These are phyloP conservation scores for Trichoderma lentiforme DNA, from an alignment of 2,329 filamentous ascomycete genomes.

Conservation along the genomic window DNA sequence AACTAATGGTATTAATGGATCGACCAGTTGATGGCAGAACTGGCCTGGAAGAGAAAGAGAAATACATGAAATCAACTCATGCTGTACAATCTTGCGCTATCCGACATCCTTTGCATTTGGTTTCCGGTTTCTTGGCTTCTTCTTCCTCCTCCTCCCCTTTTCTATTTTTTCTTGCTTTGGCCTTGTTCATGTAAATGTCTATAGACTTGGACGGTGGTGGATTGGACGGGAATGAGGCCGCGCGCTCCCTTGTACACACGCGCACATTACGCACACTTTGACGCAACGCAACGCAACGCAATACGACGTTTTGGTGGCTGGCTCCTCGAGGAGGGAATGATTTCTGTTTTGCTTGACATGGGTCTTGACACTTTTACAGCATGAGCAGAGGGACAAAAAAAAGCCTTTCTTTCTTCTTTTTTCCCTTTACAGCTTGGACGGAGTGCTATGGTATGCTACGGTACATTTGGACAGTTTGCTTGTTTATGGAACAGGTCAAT, in stretches of 20 bases:
- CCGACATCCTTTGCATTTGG: neutral
- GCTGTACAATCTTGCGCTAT: slow-evolving; percentile 10
- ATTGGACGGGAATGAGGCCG: neutral
- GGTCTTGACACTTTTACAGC: neutral
- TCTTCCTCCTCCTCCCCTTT: neutral
- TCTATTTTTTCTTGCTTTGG: neutral
- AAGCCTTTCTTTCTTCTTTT: neutral
- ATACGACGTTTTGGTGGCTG: slow-evolving; percentile 2
- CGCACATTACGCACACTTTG: slow-evolving; percentile 3
- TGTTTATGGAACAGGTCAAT: neutral
- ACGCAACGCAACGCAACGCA: slow-evolving; percentile 7
- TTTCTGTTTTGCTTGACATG: neutral
- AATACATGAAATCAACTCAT: neutral
- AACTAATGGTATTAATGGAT: slow-evolving; percentile 32
- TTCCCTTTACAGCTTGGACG: neutral
- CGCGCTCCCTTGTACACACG: slow-evolving; percentile 12
- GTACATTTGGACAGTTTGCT: slow-evolving; percentile 13
- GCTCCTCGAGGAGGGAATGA: neutral
- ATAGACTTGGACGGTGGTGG: slow-evolving; percentile 5
- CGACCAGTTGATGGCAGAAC: slow-evolving; percentile 4
- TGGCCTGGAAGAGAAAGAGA: neutral
- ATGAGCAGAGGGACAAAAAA: neutral
- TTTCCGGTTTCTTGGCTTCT: neutral
- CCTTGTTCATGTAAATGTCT: slow-evolving; percentile 14
- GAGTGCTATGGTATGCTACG: slow-evolving; percentile 12